Conservation (phyloP, 129 eudicot species). For the Flaveria robusta region DNA sequence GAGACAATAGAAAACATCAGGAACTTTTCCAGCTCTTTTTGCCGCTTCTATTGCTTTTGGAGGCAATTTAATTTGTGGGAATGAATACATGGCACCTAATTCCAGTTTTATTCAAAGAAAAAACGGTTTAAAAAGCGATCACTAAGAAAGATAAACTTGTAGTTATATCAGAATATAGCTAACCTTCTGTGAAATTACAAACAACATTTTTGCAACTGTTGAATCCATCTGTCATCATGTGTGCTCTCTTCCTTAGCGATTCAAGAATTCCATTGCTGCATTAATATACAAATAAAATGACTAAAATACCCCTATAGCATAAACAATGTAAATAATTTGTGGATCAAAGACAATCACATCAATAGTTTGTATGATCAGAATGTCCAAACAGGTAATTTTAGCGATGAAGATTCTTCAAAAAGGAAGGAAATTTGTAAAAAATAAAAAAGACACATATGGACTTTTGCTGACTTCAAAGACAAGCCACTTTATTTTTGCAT, state of each 20-base stretch:
- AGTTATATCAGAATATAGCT: background rate
- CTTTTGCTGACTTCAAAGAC: too few relatives aligned
- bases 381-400: background rate
- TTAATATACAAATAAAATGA: constrained; percentile 18
- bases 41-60: constrained; percentile 94
- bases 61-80: constrained; percentile 90
- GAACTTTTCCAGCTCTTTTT: constrained; percentile 71
- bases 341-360: constrained; percentile 9
- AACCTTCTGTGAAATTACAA: constrained; percentile 98
- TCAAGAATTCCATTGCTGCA: constrained; percentile 97
- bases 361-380: background rate
- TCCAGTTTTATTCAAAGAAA: background rate
- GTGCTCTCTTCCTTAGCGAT: constrained; percentile 95
- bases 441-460: too few relatives aligned
- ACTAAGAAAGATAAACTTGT: background rate
- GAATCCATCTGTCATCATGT: constrained; percentile 94
- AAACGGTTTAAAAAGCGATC: background rate
- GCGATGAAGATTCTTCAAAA: background rate
- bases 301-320: background rate
- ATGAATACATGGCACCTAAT: constrained; percentile 99
- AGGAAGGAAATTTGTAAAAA: too few relatives aligned
- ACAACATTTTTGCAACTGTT: constrained; percentile 97
- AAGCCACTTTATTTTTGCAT: too few relatives aligned
- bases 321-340: background rate
- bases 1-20: constrained; percentile 95